Evolutionary conservation across 352 stramenopile species (phyloP).

Genomic region (Halophytophthora batemanensis): DNA sequence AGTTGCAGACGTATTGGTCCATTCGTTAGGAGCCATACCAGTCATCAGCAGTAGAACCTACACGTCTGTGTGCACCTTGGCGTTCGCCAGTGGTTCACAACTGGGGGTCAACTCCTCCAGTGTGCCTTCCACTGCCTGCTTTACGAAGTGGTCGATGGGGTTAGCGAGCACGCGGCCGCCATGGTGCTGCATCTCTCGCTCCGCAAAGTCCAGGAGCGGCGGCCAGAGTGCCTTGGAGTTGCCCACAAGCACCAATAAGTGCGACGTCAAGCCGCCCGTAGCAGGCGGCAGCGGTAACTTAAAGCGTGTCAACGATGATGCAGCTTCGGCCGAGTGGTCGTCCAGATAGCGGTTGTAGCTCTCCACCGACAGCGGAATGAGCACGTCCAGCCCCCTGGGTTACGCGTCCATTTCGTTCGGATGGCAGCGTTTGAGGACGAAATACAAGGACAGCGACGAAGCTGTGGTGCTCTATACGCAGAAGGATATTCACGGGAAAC

Average conservation of each 20-base stretch:
- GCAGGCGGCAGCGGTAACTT: conserved; percentile 28
- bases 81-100: conserved; percentile 12
- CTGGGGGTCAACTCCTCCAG: conserved; percentile 20
- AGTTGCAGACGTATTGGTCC: too few relatives aligned
- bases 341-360: conserved; percentile 62
- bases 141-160: conserved; percentile 57
- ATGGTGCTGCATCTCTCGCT: conserved; percentile 25
- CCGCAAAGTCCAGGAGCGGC: conserved; percentile 43
- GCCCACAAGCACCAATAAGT: conserved; percentile 66
- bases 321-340: conserved; percentile 21
- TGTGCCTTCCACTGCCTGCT: conserved; percentile 32
- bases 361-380: conserved; percentile 63
- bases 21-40: too few relatives aligned
- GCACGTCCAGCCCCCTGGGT: conserved; percentile 55
- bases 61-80: conserved; percentile 16
- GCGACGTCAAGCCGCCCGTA: conserved; percentile 18
- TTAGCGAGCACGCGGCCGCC: conserved; percentile 32
- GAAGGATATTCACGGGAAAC: not conserved
- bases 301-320: conserved; percentile 36
- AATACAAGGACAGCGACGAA: not conserved
- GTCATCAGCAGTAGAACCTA: too few relatives aligned
- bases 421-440: too few relatives aligned
- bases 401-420: not conserved
- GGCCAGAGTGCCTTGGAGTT: conserved; percentile 60
- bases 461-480: not conserved